Evolutionary conservation across 1,139 yeast species (phyloP), one percentile per base, ranked within the genome.

Genomic region (Candida sanyaensis): DNA sequence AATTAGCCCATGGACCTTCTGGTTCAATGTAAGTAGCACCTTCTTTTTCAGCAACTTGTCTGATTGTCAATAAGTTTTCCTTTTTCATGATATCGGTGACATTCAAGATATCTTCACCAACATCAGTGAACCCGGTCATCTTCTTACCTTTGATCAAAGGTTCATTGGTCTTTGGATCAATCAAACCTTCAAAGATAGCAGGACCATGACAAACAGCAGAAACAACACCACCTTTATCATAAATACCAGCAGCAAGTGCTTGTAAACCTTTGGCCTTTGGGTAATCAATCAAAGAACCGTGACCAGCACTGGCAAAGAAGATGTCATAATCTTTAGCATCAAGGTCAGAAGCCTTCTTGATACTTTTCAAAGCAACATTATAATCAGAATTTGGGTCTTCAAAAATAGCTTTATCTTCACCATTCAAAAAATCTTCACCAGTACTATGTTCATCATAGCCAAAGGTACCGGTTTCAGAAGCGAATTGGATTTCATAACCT

Each of bases 121-220:
- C 63, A 54, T 80, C 80, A 28, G 85, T 78, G 69, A 84, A 84
- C 1, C 88, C 88, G 27, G 88, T 82, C 44, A 80, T 69, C 31
- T 68, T 71, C 62, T 76, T 80, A 46, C 83, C 86, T 54, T 77
- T 65, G 50, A 78, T 68, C 46, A 84, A 57, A 9, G 68, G 65
- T 45, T 72, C 66, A 38, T 82, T 83, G 31, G 74, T 69, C 23
- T 61, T 54, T 42, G 65, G 57, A 53, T 77, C 78, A 39, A 61
- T 68, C 53, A 82, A 63, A 42, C 73, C 70, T 32, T 71, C 76
- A 49, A 84, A 77, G 52, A 82, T 71, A 37, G 76, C 75, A 11
- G 87, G 86, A 5, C 88, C 89, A 55, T 84, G 89, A 64, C 89
- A 84, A 23, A 83, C 87, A 12, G 88, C 85, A 37, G 83, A 62